Evolutionary conservation across 768 basidiomycete species (phyloP), one percentile per base, ranked within the genome.

Genomic region (Paxillus involutus): DNA sequence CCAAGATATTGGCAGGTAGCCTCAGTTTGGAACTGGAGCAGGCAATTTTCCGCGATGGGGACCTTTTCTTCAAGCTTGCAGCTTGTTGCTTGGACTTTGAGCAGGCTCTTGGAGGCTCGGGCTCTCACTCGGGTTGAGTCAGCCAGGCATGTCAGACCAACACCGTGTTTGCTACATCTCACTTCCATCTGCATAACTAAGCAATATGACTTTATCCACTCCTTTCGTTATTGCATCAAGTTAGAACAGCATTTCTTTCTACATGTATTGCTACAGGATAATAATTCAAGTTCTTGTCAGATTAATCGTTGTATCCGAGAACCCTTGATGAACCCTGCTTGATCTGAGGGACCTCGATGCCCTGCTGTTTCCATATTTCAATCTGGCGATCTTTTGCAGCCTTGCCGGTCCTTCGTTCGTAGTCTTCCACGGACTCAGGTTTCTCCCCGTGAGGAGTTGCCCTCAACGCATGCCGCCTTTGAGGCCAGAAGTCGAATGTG

Each of bases 401-500:
- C 66, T 86, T 85, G 13, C 89, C 89, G 1, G 79, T 83, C 59
- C 75, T 61, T 42, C 65, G 66, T 66, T 86, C 83, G 65, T 90
- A 92, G 43, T 83, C 87, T 42, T 74, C 81, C 17, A 91, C 91
- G 0, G 86, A 89, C n/a, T 76, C 76, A 1, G 91, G 91, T 56
- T 78, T 80, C 67, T 92, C 89, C 12, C 83, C 91, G 58, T 88
- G 89, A 49, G 91, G 91, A 3, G 91, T 93, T 10, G 85, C 86
- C 44, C 91, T 83, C 36, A 91, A 74, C 13, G 88, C 91, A 65
- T 93, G 91, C 30, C 91, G 81, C 37, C 79, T 83, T 35, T 80
- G 78, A 10, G 88, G 88, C 83, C 82, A 91, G 69, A 89, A 90
- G 69, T 93, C 89, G 62, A 91, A 91, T 12, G 82, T 90, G 12